Percentiles rank a stretch among this genome's conserved stretches.
These are phyloP conservation scores for Chlorella vulgaris DNA, from an alignment of 139 green algal genomes.

Conservation along the genomic window DNA sequence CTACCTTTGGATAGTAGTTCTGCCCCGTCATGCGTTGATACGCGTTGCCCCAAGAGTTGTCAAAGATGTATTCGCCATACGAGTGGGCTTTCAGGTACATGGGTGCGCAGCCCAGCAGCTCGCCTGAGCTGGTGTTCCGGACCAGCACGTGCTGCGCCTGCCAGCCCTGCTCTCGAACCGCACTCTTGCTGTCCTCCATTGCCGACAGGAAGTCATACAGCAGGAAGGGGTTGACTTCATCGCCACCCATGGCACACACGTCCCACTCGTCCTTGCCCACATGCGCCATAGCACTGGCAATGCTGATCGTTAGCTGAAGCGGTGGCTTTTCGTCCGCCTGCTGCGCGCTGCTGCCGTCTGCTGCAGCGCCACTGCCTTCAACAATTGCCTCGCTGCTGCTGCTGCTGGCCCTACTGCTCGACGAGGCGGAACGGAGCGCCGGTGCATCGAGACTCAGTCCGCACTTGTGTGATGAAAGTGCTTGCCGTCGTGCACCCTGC, in stretches of 20 bases:
- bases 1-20: slow-evolving; percentile 93
- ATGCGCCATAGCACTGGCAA: slow-evolving; percentile 38
- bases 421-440: no score
- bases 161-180: slow-evolving; percentile 72
- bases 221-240: slow-evolving; percentile 81
- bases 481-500: no score
- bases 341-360: no score
- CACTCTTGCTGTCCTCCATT: slow-evolving; percentile 67
- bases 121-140: slow-evolving; percentile 17
- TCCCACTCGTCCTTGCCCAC: slow-evolving; percentile 71
- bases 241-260: slow-evolving; percentile 42
- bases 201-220: slow-evolving; percentile 67
- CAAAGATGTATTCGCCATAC: slow-evolving; percentile 89
- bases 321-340: no score
- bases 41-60: slow-evolving; percentile 70
- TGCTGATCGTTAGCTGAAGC: slow-evolving; percentile 1
- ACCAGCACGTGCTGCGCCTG: slow-evolving; percentile 72
- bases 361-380: not conserved
- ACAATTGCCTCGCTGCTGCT: not conserved
- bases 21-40: slow-evolving; percentile 38
- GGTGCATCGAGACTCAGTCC: no score
- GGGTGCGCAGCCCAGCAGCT: slow-evolving; percentile 66
- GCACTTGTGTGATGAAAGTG: no score
- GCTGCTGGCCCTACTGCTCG: no score
- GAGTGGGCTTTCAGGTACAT: slow-evolving; percentile 78